Base-by-base conservation (phyloP, 345 rosid genomes). In the Syzygium grande region DNA sequence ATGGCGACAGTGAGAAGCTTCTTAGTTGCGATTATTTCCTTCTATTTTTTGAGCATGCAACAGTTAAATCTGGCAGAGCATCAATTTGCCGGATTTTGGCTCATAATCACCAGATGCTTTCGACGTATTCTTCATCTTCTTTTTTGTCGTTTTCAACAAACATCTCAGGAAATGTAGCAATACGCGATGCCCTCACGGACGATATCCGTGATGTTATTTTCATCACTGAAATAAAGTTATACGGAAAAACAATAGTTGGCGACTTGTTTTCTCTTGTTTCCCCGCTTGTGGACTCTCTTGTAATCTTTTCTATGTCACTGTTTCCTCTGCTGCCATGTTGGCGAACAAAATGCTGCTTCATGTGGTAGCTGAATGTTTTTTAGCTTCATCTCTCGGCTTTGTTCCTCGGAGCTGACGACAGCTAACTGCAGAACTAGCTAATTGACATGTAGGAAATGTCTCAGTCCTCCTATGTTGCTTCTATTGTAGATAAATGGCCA, bases 1-100 rank as follows among this genome's bases (percentile, higher is more conserved):
- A 88, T 49, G 92, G 68, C 89, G 88, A 77, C 61, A 88, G 88
- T 89, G 87, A 89, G 90, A 84, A n/a, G 51, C 59, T 11, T 86
- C 86, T 17, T 87, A 14, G 86, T 84, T 87, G 83, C 34, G 65
- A 68, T 86, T 80, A 83, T 85, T 84, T 84, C 59, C 46, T 55
- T 84, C n/a, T 22, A 84, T 84, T 52, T 73, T 73, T 73, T 73
- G 46, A 19, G 83, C 49, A 3, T 73, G 46, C 49, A 61, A 61
- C 38, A n/a, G 38, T 61, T 13, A 61, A 30, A n/a, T 61, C 38
- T 16, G 73, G 73, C 34, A 21, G 83, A 73, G 83, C 49, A 73
- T 38, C 83, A 9, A 22, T 19, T 19, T 38, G 46, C 80, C 14
- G 7, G 80, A 41, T 11, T 73, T 73, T 9, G 83, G 83, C 49